Evolutionary conservation across 2,329 filamentous ascomycete species (phyloP), one percentile per base, ranked within the genome.

Genomic region (Daldinia sp.): DNA sequence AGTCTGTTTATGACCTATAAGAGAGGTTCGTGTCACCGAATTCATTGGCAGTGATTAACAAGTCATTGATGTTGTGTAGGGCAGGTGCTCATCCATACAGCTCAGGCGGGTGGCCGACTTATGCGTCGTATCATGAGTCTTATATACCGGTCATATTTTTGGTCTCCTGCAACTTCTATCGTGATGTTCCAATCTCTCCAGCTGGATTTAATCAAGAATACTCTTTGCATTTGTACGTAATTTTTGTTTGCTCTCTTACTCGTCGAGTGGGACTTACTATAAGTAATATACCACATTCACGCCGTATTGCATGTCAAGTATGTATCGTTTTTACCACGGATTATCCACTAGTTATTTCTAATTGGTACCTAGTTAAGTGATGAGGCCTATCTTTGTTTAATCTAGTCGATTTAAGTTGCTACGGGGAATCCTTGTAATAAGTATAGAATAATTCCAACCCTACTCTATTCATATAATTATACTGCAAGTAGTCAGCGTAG

Each of bases 231-330:
- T 57, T 41, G 8, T 51, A 39, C n/a, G 10, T 29, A 25, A 30
- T 27, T 2, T 21, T 21, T 41, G 30, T 53, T 62, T 48, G 52
- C 47, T 58, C 17, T 23, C 29, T 7, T 32, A 34, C 41, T 35
- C n/a, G 15, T 11, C 32, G 48, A 53, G 39, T 58, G 39, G 53
- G 32, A 62, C 47, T 29, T 7, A 43, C 15, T 48, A 47, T 25
- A 51, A 29, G 37, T 23, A 34, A 47, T 23, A 34, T 53, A 21
- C 39, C 30, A 23, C 13, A 35, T 17, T 32, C 13, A 23, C 49
- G 23, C n/a, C 57, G 25, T 54, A 52, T 32, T 17, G 41, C 32
- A 60, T 34, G 17, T 25, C 39, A 37, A 50, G 15, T 32, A 29
- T 11, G 4, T 21, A 48, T 19, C 7, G 15, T 21, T 19, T 29